These are phyloP conservation scores for Mollisia scopiformis DNA, from an alignment of 2,329 filamentous ascomycete species.

Conservation along the genomic window DNA sequence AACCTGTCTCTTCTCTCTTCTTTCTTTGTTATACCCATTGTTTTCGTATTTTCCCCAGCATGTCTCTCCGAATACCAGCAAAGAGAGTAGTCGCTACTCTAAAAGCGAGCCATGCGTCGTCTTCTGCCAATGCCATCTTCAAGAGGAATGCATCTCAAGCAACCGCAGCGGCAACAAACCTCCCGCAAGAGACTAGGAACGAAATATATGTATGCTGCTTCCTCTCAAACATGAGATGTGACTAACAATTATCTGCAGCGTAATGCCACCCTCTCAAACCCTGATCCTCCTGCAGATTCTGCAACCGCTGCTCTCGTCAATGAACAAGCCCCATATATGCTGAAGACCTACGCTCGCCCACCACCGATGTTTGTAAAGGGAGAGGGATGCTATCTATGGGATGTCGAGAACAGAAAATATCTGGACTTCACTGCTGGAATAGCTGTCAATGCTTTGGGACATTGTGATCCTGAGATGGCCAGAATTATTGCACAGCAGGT, in stretches of 20 bases:
- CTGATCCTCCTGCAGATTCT: conserved; percentile 75
- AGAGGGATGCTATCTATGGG: conserved; percentile 85
- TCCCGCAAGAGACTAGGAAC: conserved; percentile 39
- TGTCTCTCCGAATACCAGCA: conserved; percentile 35
- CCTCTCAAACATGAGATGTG: neutral
- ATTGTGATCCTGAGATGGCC: conserved; percentile 80
- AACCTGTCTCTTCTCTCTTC: conserved; percentile 4
- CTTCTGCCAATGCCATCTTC: conserved; percentile 25
- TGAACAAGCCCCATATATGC: conserved; percentile 85
- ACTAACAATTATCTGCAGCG: conserved; percentile 22
- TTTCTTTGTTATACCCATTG: neutral
- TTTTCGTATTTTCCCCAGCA: conserved; percentile 10
- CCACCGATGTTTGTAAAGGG: conserved; percentile 88
- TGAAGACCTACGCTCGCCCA: conserved; percentile 91
- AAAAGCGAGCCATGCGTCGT: conserved; percentile 28
- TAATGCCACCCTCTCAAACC: conserved; percentile 57
- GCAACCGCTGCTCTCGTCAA: conserved; percentile 74
- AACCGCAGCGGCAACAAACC: conserved; percentile 40
- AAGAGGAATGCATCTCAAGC: conserved; percentile 37
- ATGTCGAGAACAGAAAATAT: conserved; percentile 86
- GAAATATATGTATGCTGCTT: conserved; percentile 40
- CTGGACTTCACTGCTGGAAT: conserved; percentile 96
- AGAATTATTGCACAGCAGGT: conserved; percentile 79
- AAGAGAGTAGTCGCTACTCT: conserved; percentile 32
- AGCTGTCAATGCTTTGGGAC: conserved; percentile 90